Percentiles rank a stretch among this genome's conserved stretches.
phyloP scores from a whole-genome alignment of 2,329 filamentous ascomycete species.

The Intubia oerlemansii region DNA sequence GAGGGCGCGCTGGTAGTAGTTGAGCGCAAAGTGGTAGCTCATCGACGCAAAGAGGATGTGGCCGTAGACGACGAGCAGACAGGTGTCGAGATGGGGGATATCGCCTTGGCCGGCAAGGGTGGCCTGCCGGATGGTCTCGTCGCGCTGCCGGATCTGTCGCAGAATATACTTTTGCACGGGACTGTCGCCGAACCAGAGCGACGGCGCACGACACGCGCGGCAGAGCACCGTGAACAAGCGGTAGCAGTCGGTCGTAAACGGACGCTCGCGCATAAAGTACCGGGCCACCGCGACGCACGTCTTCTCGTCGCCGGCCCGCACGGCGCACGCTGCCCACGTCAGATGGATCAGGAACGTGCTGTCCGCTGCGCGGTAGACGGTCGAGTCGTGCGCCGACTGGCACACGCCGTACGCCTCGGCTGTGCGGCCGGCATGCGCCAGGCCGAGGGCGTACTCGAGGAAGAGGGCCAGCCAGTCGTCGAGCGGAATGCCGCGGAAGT shows the following conservation, averaged over 20 bases:
- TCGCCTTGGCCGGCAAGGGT: conserved; percentile 59
- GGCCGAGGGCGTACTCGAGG: conserved; percentile 61
- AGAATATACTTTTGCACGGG: conserved; percentile 80
- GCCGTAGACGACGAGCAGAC: conserved; percentile 70
- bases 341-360: conserved; percentile 54
- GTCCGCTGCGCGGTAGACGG: conserved; percentile 45
- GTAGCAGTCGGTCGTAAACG: conserved; percentile 63
- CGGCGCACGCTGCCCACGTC: conserved; percentile 63
- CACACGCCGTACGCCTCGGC: conserved; percentile 63
- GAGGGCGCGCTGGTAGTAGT: conserved; percentile 66
- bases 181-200: conserved; percentile 57
- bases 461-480: conserved; percentile 78
- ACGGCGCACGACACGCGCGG: conserved; percentile 46
- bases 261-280: conserved; percentile 66
- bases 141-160: conserved; percentile 77
- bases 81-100: conserved; percentile 45
- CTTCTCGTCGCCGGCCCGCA: conserved; percentile 62
- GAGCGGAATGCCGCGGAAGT: conserved; percentile 54
- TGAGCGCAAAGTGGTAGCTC: conserved; percentile 65
- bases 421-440: conserved; percentile 45
- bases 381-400: conserved; percentile 57
- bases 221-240: conserved; percentile 66
- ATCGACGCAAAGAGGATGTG: conserved; percentile 73
- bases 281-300: conserved; percentile 51
- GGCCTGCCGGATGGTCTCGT: conserved; percentile 57